phyloP scores from a whole-genome alignment of 1,284 basidiomycete genomes.

The Rhodotorula sp. region DNA sequence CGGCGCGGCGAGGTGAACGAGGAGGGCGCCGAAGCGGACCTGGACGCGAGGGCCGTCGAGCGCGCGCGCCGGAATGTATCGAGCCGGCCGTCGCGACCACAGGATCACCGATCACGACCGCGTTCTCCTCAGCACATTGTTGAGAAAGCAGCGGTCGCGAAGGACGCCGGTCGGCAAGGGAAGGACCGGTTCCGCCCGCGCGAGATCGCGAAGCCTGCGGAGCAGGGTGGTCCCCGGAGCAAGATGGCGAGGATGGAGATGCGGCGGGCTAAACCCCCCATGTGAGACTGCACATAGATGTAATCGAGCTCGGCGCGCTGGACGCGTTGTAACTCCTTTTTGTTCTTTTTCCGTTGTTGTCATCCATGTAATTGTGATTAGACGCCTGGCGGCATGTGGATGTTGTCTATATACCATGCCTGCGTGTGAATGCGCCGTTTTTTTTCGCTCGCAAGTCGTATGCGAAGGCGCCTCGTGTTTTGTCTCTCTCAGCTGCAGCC shows the following conservation, averaged over 20 bases:
- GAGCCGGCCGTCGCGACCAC: neutral
- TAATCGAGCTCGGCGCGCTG: no score
- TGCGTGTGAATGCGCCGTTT: no score
- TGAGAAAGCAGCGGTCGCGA: neutral
- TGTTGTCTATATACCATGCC: no score
- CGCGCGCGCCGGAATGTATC: neutral
- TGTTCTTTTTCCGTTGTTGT: no score
- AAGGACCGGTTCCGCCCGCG: slow-evolving; percentile 1
- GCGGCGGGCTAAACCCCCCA: neutral
- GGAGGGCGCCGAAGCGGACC: neutral
- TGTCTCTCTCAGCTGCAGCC: no score
- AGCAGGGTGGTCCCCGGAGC: neutral
- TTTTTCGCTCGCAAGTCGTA: no score
- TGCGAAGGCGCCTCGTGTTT: no score
- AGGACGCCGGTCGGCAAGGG: neutral
- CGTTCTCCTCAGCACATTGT: neutral
- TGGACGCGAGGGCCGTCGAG: neutral
- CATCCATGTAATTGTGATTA: no score
- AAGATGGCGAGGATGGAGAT: neutral
- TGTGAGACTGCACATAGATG: no score
- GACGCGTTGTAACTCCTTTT: no score
- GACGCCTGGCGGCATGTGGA: no score
- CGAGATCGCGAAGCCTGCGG: neutral
- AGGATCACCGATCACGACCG: neutral
- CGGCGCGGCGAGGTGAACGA: no score